A percentile compares a stretch with the other conserved stretches of the same genome.
These are phyloP conservation scores for Fusarium sp. DNA, from an alignment of 2,329 filamentous ascomycete genomes.

Conservation along the genomic window DNA sequence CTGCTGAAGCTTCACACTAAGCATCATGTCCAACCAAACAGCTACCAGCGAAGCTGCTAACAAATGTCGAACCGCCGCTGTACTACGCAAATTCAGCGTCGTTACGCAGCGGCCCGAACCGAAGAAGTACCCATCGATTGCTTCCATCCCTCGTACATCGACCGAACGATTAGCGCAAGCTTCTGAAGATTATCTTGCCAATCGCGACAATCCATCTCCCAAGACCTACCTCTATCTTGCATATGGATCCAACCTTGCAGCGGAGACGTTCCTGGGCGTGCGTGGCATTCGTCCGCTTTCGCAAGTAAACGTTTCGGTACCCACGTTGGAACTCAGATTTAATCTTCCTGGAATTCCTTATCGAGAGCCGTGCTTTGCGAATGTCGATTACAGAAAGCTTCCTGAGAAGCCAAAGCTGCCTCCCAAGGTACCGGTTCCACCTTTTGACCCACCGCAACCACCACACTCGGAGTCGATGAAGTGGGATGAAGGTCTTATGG, in stretches of 20 bases:
- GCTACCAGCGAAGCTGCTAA: conserved; percentile 11
- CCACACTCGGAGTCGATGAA: conserved; percentile 36
- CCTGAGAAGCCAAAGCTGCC: conserved; percentile 55
- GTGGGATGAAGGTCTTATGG: conserved; percentile 87
- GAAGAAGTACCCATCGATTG: conserved; percentile 46
- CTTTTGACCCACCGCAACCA: conserved; percentile 42
- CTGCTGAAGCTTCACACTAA: background rate
- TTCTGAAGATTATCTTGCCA: conserved; percentile 42
- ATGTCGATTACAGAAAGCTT: conserved; percentile 72
- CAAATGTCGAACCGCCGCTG: conserved; percentile 24
- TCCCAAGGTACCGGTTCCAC: conserved; percentile 46
- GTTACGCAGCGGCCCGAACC: conserved; percentile 34
- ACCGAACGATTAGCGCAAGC: conserved; percentile 47
- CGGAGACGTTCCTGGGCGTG: conserved; percentile 80
- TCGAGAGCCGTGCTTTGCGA: conserved; percentile 91
- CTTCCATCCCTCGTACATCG: conserved; percentile 51
- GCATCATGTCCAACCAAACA: conserved; percentile 31
- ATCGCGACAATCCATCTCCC: conserved; percentile 37
- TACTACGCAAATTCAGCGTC: conserved; percentile 44
- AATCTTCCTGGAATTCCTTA: conserved; percentile 89
- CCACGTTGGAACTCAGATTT: conserved; percentile 82
- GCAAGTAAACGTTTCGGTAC: conserved; percentile 83
- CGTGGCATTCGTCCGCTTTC: conserved; percentile 86
- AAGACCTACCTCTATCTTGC: conserved; percentile 81
- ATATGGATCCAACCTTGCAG: conserved; percentile 90